These are phyloP conservation scores for Crucibulum laeve DNA, from an alignment of 768 basidiomycete species.

Conservation along the genomic window DNA sequence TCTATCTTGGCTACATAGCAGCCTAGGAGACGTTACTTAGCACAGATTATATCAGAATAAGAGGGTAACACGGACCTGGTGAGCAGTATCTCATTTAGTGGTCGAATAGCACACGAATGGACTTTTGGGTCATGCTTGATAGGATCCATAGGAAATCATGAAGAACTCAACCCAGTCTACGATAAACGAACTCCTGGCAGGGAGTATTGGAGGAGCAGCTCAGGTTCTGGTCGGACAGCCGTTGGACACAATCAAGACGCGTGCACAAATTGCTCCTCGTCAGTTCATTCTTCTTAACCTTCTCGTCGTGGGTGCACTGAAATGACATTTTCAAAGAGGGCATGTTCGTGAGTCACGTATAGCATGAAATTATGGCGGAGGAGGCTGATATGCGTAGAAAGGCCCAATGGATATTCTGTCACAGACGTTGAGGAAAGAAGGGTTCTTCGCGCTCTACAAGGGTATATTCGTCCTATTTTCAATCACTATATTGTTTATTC, in stretches of 20 bases:
- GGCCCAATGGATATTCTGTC: constrained; percentile 89
- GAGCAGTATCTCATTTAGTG: no score
- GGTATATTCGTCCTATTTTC: constrained; percentile 37
- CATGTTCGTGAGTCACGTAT: constrained; percentile 70
- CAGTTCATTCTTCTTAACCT: constrained; percentile 16
- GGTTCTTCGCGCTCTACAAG: constrained; percentile 92
- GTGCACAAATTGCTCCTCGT: constrained; percentile 87
- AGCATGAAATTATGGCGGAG: background rate
- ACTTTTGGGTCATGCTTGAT: background rate
- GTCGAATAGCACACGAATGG: no score
- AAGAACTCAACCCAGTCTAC: constrained; percentile 40
- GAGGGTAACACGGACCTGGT: no score
- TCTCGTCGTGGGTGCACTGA: constrained; percentile 4
- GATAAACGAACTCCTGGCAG: constrained; percentile 80
- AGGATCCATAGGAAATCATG: constrained; percentile 5
- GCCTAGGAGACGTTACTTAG: no score
- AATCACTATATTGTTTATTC: background rate
- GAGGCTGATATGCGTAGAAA: constrained; percentile 44
- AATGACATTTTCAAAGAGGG: constrained; percentile 44
- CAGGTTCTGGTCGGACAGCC: constrained; percentile 96
- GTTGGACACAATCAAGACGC: constrained; percentile 83
- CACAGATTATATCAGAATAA: no score
- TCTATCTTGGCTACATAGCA: no score
- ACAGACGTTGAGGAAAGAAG: constrained; percentile 84
- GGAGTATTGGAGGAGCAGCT: constrained; percentile 88